A percentile compares a stretch with the other conserved stretches of the same genome.
These are phyloP conservation scores for Brassica hybrid DNA, from an alignment of 441 rosid genomes.

Conservation along the genomic window DNA sequence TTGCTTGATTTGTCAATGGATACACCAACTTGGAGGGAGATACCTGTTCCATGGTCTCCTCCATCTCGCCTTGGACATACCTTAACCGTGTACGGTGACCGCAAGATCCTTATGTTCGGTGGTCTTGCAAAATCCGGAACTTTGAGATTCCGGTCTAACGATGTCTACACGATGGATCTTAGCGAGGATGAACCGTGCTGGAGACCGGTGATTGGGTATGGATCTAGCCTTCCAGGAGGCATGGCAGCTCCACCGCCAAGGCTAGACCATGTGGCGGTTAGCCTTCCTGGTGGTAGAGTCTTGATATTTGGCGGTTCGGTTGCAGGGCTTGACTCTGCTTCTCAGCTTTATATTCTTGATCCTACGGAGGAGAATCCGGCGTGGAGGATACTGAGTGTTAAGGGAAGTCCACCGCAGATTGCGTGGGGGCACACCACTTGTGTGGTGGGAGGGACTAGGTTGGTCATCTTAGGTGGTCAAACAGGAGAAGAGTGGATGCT, in stretches of 20 bases:
- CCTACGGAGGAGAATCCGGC: slow-evolving; percentile 93
- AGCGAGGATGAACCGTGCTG: slow-evolving; percentile 91
- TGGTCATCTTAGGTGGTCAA: too few species aligned
- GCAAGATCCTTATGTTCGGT: slow-evolving; percentile 92
- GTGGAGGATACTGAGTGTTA: slow-evolving; percentile 89
- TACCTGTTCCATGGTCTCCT: slow-evolving; percentile 92
- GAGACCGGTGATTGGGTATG: slow-evolving; percentile 43
- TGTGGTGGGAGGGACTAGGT: slow-evolving; percentile 94
- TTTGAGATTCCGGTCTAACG: slow-evolving; percentile 86
- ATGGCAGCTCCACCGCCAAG: slow-evolving; percentile 8
- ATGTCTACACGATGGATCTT: slow-evolving; percentile 92
- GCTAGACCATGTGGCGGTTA: too few species aligned
- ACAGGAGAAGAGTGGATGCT: too few species aligned
- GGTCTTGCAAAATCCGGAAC: slow-evolving; percentile 93
- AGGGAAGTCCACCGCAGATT: slow-evolving; percentile 84
- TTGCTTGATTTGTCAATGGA: slow-evolving; percentile 91
- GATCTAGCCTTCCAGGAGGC: slow-evolving; percentile 1
- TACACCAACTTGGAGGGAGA: slow-evolving; percentile 92
- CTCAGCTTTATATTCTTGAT: slow-evolving; percentile 88
- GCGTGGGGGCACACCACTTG: slow-evolving; percentile 99
- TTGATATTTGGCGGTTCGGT: slow-evolving; percentile 93
- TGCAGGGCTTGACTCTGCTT: slow-evolving; percentile 92
- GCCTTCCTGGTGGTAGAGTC: too few species aligned
- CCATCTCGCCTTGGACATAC: slow-evolving; percentile 96
- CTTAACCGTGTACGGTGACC: slow-evolving; percentile 77